Base-by-base conservation (phyloP, 2,329 filamentous ascomycete genomes). In the Tolypocladium paradoxum region DNA sequence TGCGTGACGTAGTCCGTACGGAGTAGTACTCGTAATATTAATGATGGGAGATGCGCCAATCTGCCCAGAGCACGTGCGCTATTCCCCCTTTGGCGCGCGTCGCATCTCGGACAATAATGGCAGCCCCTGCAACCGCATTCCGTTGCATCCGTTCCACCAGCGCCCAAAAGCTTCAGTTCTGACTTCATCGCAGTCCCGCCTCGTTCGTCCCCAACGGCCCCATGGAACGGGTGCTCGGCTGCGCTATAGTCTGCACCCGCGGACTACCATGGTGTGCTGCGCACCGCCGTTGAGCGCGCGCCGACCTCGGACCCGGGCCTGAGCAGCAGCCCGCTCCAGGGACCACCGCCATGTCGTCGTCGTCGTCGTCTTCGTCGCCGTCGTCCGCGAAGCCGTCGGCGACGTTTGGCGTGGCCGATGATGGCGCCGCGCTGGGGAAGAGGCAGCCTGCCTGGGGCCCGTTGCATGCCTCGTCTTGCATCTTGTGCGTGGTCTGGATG, bases 401-500 rank as follows among this genome's bases (percentile, higher is more conserved):
- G 34, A 12, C 37, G 29, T 35, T 54, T 12, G 24, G 53, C 52
- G 45, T 58, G 34, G 55, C 56, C 45, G 66, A 70, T 48, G 68
- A 67, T 58, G 55, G 64, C 48, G 57, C 56, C 20, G 57, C 55
- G 16, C 54, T 12, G 38, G 45, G 7, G 7, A 54, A 54, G 36
- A 3, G 14, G 31, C 22, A 16, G 12, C 45, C 45, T 22, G 34
- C 29, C 24, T 52, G 58, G 34, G 56, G 54, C 37, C 52, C 55
- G 35, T 49, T 70, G 38, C 69, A 71, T 56, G 65, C 69, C 4
- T 61, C 69, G 46, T 61, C 68, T 18, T 64, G 66, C 52, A 67
- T 67, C 37, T 46, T 64, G 65, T 67, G 61, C 40, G 65, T 51
- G 22, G 6, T 29, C 51, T n/a, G n/a, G 45, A 34, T 5, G 18